Percentiles rank a stretch among this genome's conserved stretches.
These are phyloP conservation scores for Tieghemostelium lacteum DNA, from an alignment of 78 protist genomes.

Conservation along the genomic window DNA sequence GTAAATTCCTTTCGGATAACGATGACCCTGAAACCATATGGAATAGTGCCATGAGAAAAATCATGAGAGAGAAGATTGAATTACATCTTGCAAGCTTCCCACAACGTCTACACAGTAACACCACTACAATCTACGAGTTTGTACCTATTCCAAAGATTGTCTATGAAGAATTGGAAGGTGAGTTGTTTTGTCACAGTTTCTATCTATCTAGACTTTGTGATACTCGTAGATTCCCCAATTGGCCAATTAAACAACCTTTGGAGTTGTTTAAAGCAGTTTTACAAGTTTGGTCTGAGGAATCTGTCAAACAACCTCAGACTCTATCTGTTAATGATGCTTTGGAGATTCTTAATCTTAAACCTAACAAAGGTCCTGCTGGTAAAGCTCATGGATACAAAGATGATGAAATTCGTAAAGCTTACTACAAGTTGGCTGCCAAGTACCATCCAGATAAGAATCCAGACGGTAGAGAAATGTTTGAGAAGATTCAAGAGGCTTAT, in stretches of 20 bases:
- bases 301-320: constrained; percentile 67
- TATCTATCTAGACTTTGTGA: constrained; percentile 91
- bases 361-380: constrained; percentile 28
- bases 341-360: constrained; percentile 51
- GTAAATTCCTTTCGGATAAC: constrained; percentile 86
- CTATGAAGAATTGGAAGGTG: constrained; percentile 84
- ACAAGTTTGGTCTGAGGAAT: constrained; percentile 68
- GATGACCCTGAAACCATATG: constrained; percentile 93
- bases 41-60: constrained; percentile 86
- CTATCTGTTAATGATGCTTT: constrained; percentile 65
- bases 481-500: constrained; percentile 90
- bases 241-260: constrained; percentile 87
- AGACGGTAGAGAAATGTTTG: constrained; percentile 82
- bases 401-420: constrained; percentile 84
- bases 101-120: constrained; percentile 84
- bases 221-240: constrained; percentile 76
- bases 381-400: constrained; percentile 46
- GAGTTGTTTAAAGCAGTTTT: constrained; percentile 74
- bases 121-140: constrained; percentile 80
- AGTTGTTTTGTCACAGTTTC: constrained; percentile 88
- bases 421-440: constrained; percentile 94
- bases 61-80: constrained; percentile 89
- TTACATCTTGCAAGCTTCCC: constrained; percentile 87
- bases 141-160: constrained; percentile 83
- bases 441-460: constrained; percentile 98